phyloP scores from a whole-genome alignment of 208 protist species.

The Trypanosoma avium region DNA sequence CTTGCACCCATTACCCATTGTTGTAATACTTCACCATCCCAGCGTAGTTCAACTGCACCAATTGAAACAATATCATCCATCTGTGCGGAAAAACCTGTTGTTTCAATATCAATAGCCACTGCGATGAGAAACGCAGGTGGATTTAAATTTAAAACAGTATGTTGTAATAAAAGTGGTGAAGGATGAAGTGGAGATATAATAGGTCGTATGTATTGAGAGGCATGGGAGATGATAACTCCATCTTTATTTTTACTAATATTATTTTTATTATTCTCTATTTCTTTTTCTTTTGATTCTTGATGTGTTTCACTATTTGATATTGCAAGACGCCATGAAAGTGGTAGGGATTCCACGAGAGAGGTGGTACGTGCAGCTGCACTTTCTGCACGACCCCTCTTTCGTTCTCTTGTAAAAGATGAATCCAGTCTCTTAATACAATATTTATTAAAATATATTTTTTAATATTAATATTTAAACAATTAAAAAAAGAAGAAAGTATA shows the following conservation, averaged over 20 bases:
- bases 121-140: slow-evolving; percentile 11
- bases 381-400: slow-evolving; percentile 2
- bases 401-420: background rate
- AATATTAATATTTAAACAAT: background rate
- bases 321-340: slow-evolving; percentile 7
- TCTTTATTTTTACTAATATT: too few relatives aligned
- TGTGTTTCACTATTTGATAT: background rate
- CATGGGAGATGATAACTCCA: too few relatives aligned
- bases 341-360: background rate
- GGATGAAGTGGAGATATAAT: background rate
- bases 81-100: slow-evolving; percentile 53
- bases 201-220: slow-evolving; percentile 10
- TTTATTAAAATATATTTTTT: too few relatives aligned
- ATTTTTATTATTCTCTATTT: too few relatives aligned
- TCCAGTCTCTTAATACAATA: too few relatives aligned
- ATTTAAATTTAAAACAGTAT: slow-evolving; percentile 14
- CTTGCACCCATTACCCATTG: slow-evolving; percentile 43
- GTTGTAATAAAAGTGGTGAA: slow-evolving; percentile 22
- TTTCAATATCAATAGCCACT: slow-evolving; percentile 55
- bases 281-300: background rate
- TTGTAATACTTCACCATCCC: slow-evolving; percentile 24
- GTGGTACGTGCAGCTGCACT: too few relatives aligned
- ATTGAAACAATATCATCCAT: slow-evolving; percentile 56
- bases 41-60: slow-evolving; percentile 57
- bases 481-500: background rate